Evolutionary conservation across 495 filamentous ascomycete genomes (phyloP), one percentile per base, ranked within the genome.

Genomic region (Collariella sp.): DNA sequence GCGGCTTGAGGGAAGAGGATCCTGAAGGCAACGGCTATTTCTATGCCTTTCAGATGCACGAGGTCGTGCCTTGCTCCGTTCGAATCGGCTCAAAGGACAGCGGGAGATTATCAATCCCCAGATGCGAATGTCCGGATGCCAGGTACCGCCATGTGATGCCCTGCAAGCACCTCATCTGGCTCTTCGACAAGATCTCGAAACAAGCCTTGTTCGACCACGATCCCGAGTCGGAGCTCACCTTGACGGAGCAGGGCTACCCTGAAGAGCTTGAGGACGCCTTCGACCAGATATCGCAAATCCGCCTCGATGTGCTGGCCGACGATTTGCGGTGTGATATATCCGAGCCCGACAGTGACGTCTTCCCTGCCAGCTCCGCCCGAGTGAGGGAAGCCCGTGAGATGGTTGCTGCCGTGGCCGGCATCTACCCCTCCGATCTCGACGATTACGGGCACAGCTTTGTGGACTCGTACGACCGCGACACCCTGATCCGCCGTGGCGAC

Each of bases 121-220:
- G 57, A 16, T 77, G 74, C 59, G 69, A 70, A 24, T 76, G 74
- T 46, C 61, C 66, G 11, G 62, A 66, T 38, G 65, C 63, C 40
- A 50, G 52, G 23, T 62, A 61, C 38, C 59, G 55, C 5, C 26
- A 53, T 13, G 22, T 33, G 36, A 58, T 60, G 7, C 73, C 72
- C 0, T 77, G 74, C 63, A 71, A 71, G n/a, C 74, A 77, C 50
- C 61, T 73, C 20, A 62, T 77, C 48, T 77, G 73, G 72, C 65
- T 77, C 20, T 67, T 74, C 42, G 74, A 77, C 62, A 64, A 63
- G 46, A 65, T 77, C 24, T 62, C 70, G 12, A 71, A 68, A 46
- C 70, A 72, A 36, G 56, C 66, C 29, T 56, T 73, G 0, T 58
- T 66, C 46, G 62, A 67, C 34, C 67, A 70, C 40, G 64, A 70